A percentile compares a stretch with the other conserved stretches of the same genome.
Conservation (phyloP, 345 rosid genomes). For the Gossypium ekmanianum region DNA sequence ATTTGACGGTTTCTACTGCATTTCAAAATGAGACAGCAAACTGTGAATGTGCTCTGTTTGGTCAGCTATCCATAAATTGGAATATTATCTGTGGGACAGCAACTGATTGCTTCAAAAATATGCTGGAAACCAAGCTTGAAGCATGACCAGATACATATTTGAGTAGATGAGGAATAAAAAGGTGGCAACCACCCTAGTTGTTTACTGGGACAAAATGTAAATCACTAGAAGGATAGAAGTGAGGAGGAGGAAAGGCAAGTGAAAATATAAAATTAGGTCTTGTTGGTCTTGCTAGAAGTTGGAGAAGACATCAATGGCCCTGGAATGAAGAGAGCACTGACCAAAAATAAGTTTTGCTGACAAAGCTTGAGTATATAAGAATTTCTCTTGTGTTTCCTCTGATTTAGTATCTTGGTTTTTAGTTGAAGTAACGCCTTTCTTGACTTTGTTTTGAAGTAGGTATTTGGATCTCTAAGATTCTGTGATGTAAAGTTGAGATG, state of each 20-base stretch:
- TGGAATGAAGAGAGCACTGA: background rate
- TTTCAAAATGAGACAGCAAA: background rate
- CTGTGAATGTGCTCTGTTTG: background rate
- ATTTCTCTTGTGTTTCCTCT: background rate
- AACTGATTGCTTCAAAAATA: background rate
- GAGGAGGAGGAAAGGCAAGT: background rate
- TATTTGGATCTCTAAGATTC: background rate
- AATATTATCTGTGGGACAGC: background rate
- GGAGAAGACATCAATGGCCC: background rate
- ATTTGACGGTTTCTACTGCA: background rate
- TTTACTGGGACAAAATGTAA: background rate
- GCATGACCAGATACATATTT: background rate
- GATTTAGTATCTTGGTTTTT: background rate
- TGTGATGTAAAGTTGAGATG: background rate
- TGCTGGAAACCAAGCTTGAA: background rate
- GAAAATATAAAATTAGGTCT: slow-evolving; percentile 4
- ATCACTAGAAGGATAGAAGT: background rate
- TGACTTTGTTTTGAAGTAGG: background rate
- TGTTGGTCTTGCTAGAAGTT: background rate
- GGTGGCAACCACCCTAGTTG: background rate
- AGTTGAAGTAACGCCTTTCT: background rate
- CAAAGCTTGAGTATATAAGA: background rate
- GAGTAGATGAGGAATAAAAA: background rate
- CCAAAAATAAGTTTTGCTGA: background rate
- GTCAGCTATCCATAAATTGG: background rate